Conservation (phyloP, 257 asterid genomes). For the Voacanga thouarsii region DNA sequence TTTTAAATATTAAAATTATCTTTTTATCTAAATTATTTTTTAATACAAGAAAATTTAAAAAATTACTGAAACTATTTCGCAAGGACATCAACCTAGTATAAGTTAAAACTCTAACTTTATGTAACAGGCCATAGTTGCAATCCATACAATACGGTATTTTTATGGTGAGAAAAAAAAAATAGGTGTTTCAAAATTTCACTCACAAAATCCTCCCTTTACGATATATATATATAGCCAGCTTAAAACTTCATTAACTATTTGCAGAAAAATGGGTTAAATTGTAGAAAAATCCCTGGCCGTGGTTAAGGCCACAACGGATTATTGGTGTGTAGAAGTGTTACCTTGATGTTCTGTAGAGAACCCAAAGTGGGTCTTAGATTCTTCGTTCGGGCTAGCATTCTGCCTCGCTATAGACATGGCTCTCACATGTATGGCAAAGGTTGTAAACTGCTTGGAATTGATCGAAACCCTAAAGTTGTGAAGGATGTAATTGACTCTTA, state of each 20-base stretch:
- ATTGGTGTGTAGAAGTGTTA: constrained; percentile 54
- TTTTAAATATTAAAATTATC: no score
- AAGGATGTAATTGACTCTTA: constrained; percentile 53
- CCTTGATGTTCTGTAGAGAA: constrained; percentile 46
- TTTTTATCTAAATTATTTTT: no score
- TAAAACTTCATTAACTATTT: constrained; percentile 45
- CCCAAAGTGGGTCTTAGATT: constrained; percentile 71
- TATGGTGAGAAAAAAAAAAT: no score
- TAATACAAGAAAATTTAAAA: no score
- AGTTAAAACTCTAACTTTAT: no score
- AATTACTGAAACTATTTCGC: no score
- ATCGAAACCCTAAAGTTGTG: constrained; percentile 41
- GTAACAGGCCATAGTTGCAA: no score
- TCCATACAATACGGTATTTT: no score
- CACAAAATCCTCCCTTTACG: constrained; percentile 20
- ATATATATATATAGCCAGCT: constrained; percentile 41
- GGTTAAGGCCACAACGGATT: constrained; percentile 47
- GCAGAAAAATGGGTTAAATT: constrained; percentile 28
- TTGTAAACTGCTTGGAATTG: constrained; percentile 49
- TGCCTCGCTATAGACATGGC: constrained; percentile 54
- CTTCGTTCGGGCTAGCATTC: constrained; percentile 87
- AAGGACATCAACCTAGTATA: no score
- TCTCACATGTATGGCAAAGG: constrained; percentile 54
- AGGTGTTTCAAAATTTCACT: constrained; percentile 8
- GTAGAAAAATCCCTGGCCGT: constrained; percentile 48